A percentile compares a stretch with the other conserved stretches of the same genome.
These are phyloP conservation scores for Sporothrix protearum DNA, from an alignment of 2,329 filamentous ascomycete genomes.

Conservation along the genomic window DNA sequence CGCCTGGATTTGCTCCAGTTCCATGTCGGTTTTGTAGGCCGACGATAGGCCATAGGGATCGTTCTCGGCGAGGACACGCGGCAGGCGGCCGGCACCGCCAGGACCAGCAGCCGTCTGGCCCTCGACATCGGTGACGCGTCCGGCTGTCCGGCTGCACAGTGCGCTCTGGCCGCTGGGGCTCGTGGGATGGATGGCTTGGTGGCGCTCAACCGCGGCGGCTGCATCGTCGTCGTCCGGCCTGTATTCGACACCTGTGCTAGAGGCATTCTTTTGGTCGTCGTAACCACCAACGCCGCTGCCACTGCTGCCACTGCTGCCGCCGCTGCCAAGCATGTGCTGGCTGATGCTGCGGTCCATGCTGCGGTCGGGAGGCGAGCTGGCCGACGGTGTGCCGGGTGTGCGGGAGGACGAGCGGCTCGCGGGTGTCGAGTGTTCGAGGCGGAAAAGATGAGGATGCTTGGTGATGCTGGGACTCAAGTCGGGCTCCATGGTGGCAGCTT, in stretches of 20 bases:
- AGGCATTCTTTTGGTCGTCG: slow-evolving; percentile 35
- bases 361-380: slow-evolving; percentile 19
- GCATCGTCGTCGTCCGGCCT: slow-evolving; percentile 37
- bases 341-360: slow-evolving; percentile 32
- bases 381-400: slow-evolving; percentile 26
- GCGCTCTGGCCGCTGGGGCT: slow-evolving; percentile 16
- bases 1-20: slow-evolving; percentile 73
- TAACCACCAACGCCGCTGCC: too few relatives aligned
- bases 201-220: slow-evolving; percentile 44
- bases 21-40: slow-evolving; percentile 70
- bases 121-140: slow-evolving; percentile 45
- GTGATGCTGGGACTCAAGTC: slow-evolving; percentile 36
- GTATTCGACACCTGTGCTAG: slow-evolving; percentile 47
- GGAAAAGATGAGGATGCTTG: slow-evolving; percentile 41
- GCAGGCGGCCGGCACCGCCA: slow-evolving; percentile 43
- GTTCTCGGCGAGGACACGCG: slow-evolving; percentile 59
- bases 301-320: too few relatives aligned
- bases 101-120: slow-evolving; percentile 41
- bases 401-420: slow-evolving; percentile 32
- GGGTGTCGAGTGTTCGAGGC: slow-evolving; percentile 36
- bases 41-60: slow-evolving; percentile 80
- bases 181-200: slow-evolving; percentile 33
- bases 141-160: slow-evolving; percentile 1
- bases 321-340: slow-evolving; percentile 29
- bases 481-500: slow-evolving; percentile 32